Evolutionary conservation across 2,329 filamentous ascomycete species (phyloP).

Genomic region (Penicillium sclerotigenum): DNA sequence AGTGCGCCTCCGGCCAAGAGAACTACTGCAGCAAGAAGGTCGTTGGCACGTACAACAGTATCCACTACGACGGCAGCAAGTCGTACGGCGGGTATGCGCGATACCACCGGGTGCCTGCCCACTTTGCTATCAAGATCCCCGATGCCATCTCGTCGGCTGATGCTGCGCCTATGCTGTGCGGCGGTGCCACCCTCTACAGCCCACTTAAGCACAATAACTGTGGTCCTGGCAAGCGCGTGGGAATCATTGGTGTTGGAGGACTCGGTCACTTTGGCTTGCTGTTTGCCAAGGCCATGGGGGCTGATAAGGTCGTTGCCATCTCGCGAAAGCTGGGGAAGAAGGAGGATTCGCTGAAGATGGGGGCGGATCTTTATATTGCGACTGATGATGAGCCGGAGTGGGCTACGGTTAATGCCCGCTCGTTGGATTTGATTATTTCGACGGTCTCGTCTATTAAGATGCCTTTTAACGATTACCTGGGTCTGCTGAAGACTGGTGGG

Average conservation of each 20-base stretch:
- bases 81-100: slow-evolving; percentile 65
- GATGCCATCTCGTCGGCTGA: slow-evolving; percentile 48
- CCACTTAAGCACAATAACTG: slow-evolving; percentile 66
- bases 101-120: slow-evolving; percentile 54
- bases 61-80: slow-evolving; percentile 52
- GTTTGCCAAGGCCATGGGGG: slow-evolving; percentile 68
- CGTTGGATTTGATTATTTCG: slow-evolving; percentile 56
- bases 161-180: slow-evolving; percentile 72
- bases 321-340: slow-evolving; percentile 52
- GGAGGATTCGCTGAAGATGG: slow-evolving; percentile 54
- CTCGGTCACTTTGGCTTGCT: slow-evolving; percentile 71
- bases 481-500: slow-evolving; percentile 57
- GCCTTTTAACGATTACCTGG: slow-evolving; percentile 61
- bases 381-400: slow-evolving; percentile 56
- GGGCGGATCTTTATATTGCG: slow-evolving; percentile 55
- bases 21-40: slow-evolving; percentile 33
- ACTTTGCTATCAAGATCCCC: slow-evolving; percentile 61
- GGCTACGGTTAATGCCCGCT: slow-evolving; percentile 47
- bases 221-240: slow-evolving; percentile 69
- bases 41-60: slow-evolving; percentile 34
- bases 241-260: slow-evolving; percentile 70
- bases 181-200: slow-evolving; percentile 70
- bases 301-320: slow-evolving; percentile 60
- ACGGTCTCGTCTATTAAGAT: slow-evolving; percentile 60
- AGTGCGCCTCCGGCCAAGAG: slow-evolving; percentile 48